A percentile compares a stretch with the other conserved stretches of the same genome.
These are phyloP conservation scores for Allium cepa DNA, from an alignment of 106 monocot genomes.

Conservation along the genomic window DNA sequence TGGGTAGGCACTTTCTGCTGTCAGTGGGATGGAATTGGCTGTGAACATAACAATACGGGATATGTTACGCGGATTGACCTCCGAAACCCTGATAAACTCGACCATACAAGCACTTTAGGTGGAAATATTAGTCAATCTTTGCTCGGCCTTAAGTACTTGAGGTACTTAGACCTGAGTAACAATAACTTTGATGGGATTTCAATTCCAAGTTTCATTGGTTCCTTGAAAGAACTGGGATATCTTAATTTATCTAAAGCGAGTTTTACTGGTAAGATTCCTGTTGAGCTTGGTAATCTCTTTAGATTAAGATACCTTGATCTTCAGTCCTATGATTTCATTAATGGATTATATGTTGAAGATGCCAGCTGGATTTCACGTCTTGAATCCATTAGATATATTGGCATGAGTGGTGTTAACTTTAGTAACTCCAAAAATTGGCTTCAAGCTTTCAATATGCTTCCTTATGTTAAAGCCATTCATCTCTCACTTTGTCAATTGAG, in stretches of 20 bases:
- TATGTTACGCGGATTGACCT: constrained; percentile 28
- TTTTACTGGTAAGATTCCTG: constrained; percentile 8
- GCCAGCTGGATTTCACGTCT: constrained; percentile 8
- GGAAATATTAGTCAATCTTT: not conserved
- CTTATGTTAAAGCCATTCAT: not conserved
- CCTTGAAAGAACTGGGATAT: constrained; percentile 10
- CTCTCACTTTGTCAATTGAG: not conserved
- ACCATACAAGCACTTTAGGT: too few species aligned
- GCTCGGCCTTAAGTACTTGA: constrained; percentile 7
- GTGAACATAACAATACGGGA: constrained; percentile 14
- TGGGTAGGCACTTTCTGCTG: constrained; percentile 38
- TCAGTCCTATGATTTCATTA: too few species aligned
- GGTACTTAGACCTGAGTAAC: constrained; percentile 27
- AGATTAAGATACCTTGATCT: constrained; percentile 12
- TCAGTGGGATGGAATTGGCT: constrained; percentile 30
- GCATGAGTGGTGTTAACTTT: not conserved
- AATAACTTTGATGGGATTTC: not conserved
- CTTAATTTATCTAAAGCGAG: constrained; percentile 13
- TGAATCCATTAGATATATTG: constrained; percentile 11
- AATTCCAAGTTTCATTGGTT: constrained; percentile 28
- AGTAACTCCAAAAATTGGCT: not conserved
- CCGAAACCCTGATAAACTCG: not conserved
- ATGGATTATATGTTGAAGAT: not conserved
- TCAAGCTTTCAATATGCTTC: constrained; percentile 1
- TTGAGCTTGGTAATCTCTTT: constrained; percentile 19